A percentile compares a stretch with the other conserved stretches of the same genome.
Conservation (phyloP, 805 yeast species). For the Myxozyma sirexii region DNA sequence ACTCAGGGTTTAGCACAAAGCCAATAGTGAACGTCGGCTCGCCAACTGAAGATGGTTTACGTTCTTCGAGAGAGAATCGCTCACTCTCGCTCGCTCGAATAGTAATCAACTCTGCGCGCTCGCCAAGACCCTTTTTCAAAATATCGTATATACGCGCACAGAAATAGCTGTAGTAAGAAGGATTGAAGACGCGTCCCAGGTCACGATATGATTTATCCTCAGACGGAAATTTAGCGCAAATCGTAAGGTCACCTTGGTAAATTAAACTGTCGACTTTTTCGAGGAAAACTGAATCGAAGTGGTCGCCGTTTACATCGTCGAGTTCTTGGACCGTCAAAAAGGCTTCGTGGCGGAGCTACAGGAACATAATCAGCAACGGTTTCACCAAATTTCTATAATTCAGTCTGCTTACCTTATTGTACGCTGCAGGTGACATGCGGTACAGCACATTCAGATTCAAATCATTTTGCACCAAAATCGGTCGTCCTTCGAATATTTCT, state of each 20-base stretch:
- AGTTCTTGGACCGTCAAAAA: slow-evolving; percentile 65
- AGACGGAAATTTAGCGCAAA: slow-evolving; percentile 16
- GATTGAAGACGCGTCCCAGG: slow-evolving; percentile 21
- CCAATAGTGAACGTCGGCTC: slow-evolving; percentile 51
- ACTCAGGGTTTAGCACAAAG: slow-evolving; percentile 65
- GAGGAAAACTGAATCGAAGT: slow-evolving; percentile 78
- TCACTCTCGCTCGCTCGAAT: slow-evolving; percentile 41
- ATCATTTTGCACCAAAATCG: slow-evolving; percentile 22
- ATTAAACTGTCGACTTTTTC: slow-evolving; percentile 52
- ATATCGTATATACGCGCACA: slow-evolving; percentile 49
- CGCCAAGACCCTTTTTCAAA: slow-evolving; percentile 40
- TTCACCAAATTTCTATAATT: not conserved
- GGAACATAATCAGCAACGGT: slow-evolving; percentile 19
- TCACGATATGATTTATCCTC: slow-evolving; percentile 26
- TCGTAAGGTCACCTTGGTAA: slow-evolving; percentile 60
- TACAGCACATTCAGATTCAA: slow-evolving; percentile 20
- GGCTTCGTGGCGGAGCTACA: slow-evolving; percentile 64
- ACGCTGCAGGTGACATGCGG: slow-evolving; percentile 22
- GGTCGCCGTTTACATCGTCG: slow-evolving; percentile 78
- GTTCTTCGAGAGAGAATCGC: slow-evolving; percentile 37
- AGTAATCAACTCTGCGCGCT: slow-evolving; percentile 44
- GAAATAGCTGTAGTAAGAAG: slow-evolving; percentile 20
- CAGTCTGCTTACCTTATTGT: not conserved
- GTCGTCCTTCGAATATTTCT: slow-evolving; percentile 9
- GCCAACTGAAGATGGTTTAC: slow-evolving; percentile 33